Conservation (phyloP, 495 filamentous ascomycete species). For the Aspergillus wentii region DNA sequence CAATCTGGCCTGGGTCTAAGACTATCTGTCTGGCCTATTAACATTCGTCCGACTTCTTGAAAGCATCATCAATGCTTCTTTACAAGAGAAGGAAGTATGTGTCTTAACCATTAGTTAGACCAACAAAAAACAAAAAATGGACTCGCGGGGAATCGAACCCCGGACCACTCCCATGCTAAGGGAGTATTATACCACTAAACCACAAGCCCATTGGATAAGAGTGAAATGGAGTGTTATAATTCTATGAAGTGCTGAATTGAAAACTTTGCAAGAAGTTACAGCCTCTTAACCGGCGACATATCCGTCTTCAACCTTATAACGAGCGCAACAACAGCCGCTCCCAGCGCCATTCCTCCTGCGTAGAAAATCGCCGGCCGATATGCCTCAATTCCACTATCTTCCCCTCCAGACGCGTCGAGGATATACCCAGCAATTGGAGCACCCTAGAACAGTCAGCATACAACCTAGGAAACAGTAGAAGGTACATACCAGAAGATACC, state of each 20-base stretch:
- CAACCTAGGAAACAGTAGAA: background rate
- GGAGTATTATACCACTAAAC: slow-evolving; percentile 43
- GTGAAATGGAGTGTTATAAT: too few relatives aligned
- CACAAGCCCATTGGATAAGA: too few relatives aligned
- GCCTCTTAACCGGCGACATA: slow-evolving; percentile 16
- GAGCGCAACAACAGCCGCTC: slow-evolving; percentile 17
- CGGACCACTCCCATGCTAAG: slow-evolving; percentile 51
- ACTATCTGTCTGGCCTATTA: too few relatives aligned
- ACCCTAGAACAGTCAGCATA: slow-evolving; percentile 31
- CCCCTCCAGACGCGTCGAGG: slow-evolving; percentile 48
- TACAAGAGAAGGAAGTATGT: too few relatives aligned
- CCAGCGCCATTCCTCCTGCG: slow-evolving; percentile 37
- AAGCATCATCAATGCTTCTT: too few relatives aligned
- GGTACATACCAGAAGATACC: slow-evolving; percentile 49
- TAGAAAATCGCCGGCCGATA: slow-evolving; percentile 58
- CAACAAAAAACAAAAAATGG: too few relatives aligned
- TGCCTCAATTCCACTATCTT: slow-evolving; percentile 35
- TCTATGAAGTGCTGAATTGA: too few relatives aligned
- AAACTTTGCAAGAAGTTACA: background rate
- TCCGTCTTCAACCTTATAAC: slow-evolving; percentile 22
- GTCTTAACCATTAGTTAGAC: too few relatives aligned
- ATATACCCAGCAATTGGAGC: slow-evolving; percentile 57
- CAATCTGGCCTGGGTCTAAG: too few relatives aligned
- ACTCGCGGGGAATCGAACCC: slow-evolving; percentile 55
- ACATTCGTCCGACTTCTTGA: too few relatives aligned